Evolutionary conservation across 2,329 filamentous ascomycete genomes (phyloP).

Genomic region (Cladorrhinum sp.): DNA sequence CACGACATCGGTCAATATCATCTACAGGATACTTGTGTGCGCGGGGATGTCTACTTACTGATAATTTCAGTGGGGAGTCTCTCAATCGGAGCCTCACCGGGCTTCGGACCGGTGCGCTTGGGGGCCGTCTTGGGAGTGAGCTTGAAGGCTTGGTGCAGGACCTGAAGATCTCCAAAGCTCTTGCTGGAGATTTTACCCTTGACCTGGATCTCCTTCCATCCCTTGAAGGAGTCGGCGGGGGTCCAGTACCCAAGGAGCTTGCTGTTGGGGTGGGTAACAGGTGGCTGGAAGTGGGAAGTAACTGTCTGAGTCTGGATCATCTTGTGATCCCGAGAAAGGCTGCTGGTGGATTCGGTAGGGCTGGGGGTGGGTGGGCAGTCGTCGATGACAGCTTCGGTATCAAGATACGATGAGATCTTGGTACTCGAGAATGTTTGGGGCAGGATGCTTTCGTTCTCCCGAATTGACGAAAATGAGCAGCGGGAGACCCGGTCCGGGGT

Average conservation of each 20-base stretch:
- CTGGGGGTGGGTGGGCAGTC: conserved; percentile 42
- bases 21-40: conserved; percentile 7
- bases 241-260: conserved; percentile 57
- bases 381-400: conserved; percentile 49
- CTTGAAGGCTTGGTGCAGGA: conserved; percentile 54
- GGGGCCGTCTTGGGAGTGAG: conserved; percentile 31
- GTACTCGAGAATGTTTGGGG: conserved; percentile 62
- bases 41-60: conserved; percentile 49
- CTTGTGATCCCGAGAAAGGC: conserved; percentile 30
- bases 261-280: conserved; percentile 54
- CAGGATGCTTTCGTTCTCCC: conserved; percentile 56
- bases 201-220: conserved; percentile 62
- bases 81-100: conserved; percentile 60
- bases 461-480: conserved; percentile 60
- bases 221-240: conserved; percentile 56
- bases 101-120: conserved; percentile 25
- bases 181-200: conserved; percentile 57
- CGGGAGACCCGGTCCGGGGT: conserved; percentile 41
- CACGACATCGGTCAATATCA: conserved; percentile 12
- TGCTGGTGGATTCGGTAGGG: conserved; percentile 20
- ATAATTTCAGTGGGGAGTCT: conserved; percentile 67
- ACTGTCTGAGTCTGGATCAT: conserved; percentile 41
- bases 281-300: conserved; percentile 44
- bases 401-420: conserved; percentile 58
- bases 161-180: conserved; percentile 59